Evolutionary conservation across 2,329 filamentous ascomycete genomes (phyloP).

Genomic region (Xylaria sp.): DNA sequence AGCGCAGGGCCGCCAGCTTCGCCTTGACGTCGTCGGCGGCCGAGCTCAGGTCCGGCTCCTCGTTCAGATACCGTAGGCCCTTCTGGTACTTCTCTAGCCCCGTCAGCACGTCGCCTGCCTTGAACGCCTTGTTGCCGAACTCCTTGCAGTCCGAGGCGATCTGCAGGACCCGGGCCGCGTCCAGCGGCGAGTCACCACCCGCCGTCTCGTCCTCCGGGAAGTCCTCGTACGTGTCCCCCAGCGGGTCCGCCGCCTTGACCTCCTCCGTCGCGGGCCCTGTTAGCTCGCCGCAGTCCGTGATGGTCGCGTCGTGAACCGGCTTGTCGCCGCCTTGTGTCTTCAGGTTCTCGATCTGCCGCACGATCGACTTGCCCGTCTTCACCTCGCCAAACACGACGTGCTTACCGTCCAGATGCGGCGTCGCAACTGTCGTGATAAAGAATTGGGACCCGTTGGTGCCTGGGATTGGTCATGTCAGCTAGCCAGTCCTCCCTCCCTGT

Average conservation of each 20-base stretch:
- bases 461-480: constrained; percentile 48
- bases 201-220: constrained; percentile 84
- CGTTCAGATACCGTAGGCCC: constrained; percentile 70
- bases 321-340: constrained; percentile 84
- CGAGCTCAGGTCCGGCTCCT: constrained; percentile 72
- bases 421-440: constrained; percentile 96
- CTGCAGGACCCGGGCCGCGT: constrained; percentile 74
- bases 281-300: constrained; percentile 88
- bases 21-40: constrained; percentile 74
- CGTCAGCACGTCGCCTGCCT: constrained; percentile 73
- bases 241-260: constrained; percentile 77
- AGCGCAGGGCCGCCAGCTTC: constrained; percentile 78
- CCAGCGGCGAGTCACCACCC: constrained; percentile 67
- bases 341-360: constrained; percentile 90
- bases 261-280: constrained; percentile 74
- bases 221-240: constrained; percentile 93
- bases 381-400: constrained; percentile 98
- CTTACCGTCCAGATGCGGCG: constrained; percentile 93
- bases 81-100: constrained; percentile 95
- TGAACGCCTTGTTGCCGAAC: constrained; percentile 93
- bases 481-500: background rate
- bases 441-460: constrained; percentile 97
- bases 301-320: constrained; percentile 76
- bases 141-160: constrained; percentile 89
- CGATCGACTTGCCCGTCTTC: constrained; percentile 87